Conservation (phyloP, 2,329 filamentous ascomycete species). For the Fusarium gaditjirri region DNA sequence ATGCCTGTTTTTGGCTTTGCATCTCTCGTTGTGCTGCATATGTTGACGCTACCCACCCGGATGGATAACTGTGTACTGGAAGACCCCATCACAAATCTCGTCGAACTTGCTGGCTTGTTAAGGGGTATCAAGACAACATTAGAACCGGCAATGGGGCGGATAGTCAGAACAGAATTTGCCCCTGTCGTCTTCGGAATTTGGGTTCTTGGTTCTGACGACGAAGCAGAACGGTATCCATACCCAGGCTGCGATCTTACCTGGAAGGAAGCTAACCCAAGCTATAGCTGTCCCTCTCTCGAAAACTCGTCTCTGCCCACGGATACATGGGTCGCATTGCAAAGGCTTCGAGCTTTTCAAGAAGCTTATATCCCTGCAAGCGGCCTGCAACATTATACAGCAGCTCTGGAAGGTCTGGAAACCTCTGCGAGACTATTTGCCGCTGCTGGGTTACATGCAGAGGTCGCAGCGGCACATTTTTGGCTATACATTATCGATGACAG, state of each 20-base stretch:
- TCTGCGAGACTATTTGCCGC: constrained; percentile 33
- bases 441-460: constrained; percentile 41
- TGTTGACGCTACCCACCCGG: constrained; percentile 39
- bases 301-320: constrained; percentile 35
- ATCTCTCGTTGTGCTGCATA: constrained; percentile 50
- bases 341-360: constrained; percentile 38
- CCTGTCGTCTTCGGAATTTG: constrained; percentile 40
- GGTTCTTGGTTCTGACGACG: constrained; percentile 13
- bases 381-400: constrained; percentile 31
- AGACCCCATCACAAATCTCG: constrained; percentile 34
- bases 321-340: constrained; percentile 35
- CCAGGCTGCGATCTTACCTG: no score
- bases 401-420: constrained; percentile 32
- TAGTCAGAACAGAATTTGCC: constrained; percentile 41
- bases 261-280: not conserved
- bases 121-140: constrained; percentile 38
- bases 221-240: constrained; percentile 12
- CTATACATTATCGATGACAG: constrained; percentile 42
- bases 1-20: constrained; percentile 55
- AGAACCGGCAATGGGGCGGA: constrained; percentile 20
- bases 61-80: constrained; percentile 27
- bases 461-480: constrained; percentile 39
- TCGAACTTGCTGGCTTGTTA: constrained; percentile 37
- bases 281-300: constrained; percentile 33
- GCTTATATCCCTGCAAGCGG: constrained; percentile 34